Conservation (phyloP, 169 alveolate genomes). For the Neospora caninum region DNA sequence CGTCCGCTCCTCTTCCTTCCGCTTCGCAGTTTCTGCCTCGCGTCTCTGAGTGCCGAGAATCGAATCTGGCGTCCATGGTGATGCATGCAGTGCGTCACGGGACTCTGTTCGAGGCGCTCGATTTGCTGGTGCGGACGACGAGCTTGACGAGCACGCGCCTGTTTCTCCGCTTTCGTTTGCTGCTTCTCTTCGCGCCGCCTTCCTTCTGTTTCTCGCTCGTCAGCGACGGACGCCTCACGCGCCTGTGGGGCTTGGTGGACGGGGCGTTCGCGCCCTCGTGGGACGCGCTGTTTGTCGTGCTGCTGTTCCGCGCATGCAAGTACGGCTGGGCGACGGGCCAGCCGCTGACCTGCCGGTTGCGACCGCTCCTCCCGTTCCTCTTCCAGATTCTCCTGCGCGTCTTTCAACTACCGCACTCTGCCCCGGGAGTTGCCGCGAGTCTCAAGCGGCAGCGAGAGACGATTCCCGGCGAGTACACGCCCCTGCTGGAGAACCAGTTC, state of each 20-base stretch:
- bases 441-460: not conserved
- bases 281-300: conserved; percentile 30
- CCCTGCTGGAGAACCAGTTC: not conserved
- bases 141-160: not conserved
- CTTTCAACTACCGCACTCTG: not conserved
- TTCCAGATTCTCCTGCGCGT: not conserved
- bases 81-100: not conserved
- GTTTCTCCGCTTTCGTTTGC: conserved; percentile 27
- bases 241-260: conserved; percentile 14
- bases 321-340: conserved; percentile 53
- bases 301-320: conserved; percentile 36
- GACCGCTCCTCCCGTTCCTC: conserved; percentile 44
- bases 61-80: not conserved
- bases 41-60: not conserved
- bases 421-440: conserved; percentile 3
- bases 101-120: not conserved
- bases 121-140: not conserved
- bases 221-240: not conserved
- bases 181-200: conserved; percentile 32
- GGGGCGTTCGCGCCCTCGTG: conserved; percentile 34
- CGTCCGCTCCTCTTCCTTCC: not conserved
- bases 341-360: conserved; percentile 22
- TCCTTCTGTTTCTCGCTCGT: not conserved
- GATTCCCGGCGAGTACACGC: conserved; percentile 38
- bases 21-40: too few relatives aligned